Conservation (phyloP, 1,284 basidiomycete genomes). For the Pyrrhoderma noxium region DNA sequence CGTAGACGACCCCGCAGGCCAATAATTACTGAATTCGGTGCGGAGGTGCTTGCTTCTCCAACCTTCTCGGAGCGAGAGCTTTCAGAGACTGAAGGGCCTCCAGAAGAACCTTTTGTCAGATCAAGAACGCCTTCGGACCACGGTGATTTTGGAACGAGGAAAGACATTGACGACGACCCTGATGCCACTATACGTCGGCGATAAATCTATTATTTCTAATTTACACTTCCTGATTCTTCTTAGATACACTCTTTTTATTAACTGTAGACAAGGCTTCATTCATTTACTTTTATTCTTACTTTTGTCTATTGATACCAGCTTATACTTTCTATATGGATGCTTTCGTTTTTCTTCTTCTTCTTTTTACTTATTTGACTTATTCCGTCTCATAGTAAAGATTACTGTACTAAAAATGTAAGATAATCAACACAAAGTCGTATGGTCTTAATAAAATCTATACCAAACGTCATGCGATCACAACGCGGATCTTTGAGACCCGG, state of each 20-base stretch:
- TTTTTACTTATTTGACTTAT: too few relatives aligned
- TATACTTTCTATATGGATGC: too few relatives aligned
- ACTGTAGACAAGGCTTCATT: too few relatives aligned
- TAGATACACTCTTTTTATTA: not conserved
- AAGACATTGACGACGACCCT: not conserved
- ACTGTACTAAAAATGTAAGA: too few relatives aligned
- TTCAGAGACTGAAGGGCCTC: not conserved
- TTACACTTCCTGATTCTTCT: not conserved
- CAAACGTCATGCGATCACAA: too few relatives aligned
- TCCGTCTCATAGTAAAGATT: too few relatives aligned
- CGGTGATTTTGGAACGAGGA: not conserved
- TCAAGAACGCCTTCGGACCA: not conserved
- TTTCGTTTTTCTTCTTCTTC: too few relatives aligned
- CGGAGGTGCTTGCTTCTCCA: constrained; percentile 3
- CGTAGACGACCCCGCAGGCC: constrained; percentile 21
- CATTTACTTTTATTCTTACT: too few relatives aligned
- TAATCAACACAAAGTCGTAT: too few relatives aligned
- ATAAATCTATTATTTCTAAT: not conserved
- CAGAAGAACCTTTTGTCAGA: not conserved
- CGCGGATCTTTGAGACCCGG: too few relatives aligned
- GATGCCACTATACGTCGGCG: constrained; percentile 8
- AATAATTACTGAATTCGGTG: constrained; percentile 11
- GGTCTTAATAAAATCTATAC: too few relatives aligned
- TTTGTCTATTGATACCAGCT: too few relatives aligned
- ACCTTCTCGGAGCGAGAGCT: constrained; percentile 4